Evolutionary conservation across 169 alveolate genomes (phyloP).

Genomic region (Plasmodium falciparum): DNA sequence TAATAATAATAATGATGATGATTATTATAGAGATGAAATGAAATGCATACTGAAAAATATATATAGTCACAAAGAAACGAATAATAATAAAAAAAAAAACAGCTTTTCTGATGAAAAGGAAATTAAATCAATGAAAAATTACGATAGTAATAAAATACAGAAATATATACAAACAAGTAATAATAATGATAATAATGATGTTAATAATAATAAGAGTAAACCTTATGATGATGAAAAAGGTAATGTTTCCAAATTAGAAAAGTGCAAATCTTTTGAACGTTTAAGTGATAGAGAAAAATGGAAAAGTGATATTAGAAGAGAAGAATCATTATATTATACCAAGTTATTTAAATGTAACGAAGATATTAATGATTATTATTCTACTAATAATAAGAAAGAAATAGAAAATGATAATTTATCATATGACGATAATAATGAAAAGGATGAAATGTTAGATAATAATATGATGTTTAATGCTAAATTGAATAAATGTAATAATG

Average conservation of each 20-base stretch:
- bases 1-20: background rate
- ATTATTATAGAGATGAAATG: constrained; percentile 48
- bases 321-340: constrained; percentile 54
- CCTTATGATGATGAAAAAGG: background rate
- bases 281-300: constrained; percentile 41
- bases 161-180: background rate
- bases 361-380: constrained; percentile 54
- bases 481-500: background rate
- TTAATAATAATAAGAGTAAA: too few species aligned
- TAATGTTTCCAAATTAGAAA: too few species aligned
- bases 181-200: background rate
- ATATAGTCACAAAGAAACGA: constrained; percentile 8
- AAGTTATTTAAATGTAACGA: constrained; percentile 44
- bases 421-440: background rate
- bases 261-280: constrained; percentile 4
- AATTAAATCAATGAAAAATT: background rate
- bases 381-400: constrained; percentile 1
- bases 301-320: constrained; percentile 70
- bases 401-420: background rate
- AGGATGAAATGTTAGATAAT: background rate
- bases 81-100: background rate
- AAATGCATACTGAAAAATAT: constrained; percentile 25
- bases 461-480: background rate
- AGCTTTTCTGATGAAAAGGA: too few species aligned
- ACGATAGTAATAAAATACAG: background rate